phyloP scores from a whole-genome alignment of 2,329 filamentous ascomycete species.

The Septoria linicola region DNA sequence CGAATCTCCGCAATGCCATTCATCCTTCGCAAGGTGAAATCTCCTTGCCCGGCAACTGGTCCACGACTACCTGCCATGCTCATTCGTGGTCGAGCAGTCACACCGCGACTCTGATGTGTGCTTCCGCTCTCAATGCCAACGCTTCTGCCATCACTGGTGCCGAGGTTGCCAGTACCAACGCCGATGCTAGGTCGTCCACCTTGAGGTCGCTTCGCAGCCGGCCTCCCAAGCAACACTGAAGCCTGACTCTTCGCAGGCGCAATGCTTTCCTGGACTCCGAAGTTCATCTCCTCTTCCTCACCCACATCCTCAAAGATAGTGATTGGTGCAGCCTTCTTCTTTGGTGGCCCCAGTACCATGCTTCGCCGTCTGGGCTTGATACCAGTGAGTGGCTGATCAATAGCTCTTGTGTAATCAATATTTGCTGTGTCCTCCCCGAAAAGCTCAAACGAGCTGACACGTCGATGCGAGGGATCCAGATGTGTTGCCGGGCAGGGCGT shows the following conservation, averaged over 20 bases:
- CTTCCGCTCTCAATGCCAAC: background rate
- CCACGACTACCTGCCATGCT: no score
- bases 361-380: constrained; percentile 30
- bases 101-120: no score
- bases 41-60: no score
- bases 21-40: no score
- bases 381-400: constrained; percentile 32
- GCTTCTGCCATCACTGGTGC: background rate
- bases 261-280: constrained; percentile 11
- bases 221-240: constrained; percentile 30
- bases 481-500: constrained; percentile 33
- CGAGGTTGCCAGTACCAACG: constrained; percentile 1
- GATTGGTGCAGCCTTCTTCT: constrained; percentile 25
- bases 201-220: constrained; percentile 25
- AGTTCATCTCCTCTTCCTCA: constrained; percentile 30
- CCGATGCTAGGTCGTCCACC: constrained; percentile 7
- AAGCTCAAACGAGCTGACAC: constrained; percentile 14
- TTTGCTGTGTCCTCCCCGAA: constrained; percentile 30
- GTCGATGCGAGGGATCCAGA: constrained; percentile 21
- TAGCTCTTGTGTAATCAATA: constrained; percentile 36
- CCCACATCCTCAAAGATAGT: constrained; percentile 39
- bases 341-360: constrained; percentile 25
- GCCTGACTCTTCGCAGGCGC: background rate
- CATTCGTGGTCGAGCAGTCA: no score
- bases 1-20: no score